A percentile compares a stretch with the other conserved stretches of the same genome.
These are phyloP conservation scores for Vigna angularis DNA, from an alignment of 306 rosid genomes.

Conservation along the genomic window DNA sequence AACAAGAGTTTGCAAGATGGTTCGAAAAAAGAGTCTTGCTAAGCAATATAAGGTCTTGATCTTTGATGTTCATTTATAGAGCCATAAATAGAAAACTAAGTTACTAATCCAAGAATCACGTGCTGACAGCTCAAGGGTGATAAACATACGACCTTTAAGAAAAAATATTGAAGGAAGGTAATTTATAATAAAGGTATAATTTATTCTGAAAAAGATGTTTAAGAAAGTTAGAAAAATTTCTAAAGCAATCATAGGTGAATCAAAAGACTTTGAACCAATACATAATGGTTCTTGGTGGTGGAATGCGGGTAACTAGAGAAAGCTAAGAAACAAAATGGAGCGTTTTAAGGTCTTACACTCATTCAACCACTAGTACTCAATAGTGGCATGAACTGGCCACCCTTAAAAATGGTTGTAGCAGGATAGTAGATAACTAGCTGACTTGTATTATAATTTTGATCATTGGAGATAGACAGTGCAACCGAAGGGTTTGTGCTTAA, in stretches of 20 bases:
- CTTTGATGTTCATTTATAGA: neutral
- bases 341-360: neutral
- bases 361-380: neutral
- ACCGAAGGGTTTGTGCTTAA: too few species aligned
- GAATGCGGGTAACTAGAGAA: neutral
- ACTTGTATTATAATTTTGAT: too few species aligned
- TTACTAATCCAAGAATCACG: neutral
- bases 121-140: neutral
- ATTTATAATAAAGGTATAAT: neutral
- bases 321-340: neutral
- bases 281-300: neutral
- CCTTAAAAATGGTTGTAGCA: neutral
- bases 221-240: neutral
- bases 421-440: neutral
- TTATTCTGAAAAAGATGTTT: neutral
- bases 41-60: neutral
- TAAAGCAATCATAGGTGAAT: neutral
- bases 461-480: too few species aligned
- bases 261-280: neutral
- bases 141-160: neutral
- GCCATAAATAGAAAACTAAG: neutral
- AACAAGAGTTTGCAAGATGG: neutral
- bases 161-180: neutral
- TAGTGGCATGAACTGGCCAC: neutral
- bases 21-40: neutral